A percentile compares a stretch with the other conserved stretches of the same genome.
Evolutionary conservation across 306 rosid genomes (phyloP).

Genomic region (Alnus glutinosa): DNA sequence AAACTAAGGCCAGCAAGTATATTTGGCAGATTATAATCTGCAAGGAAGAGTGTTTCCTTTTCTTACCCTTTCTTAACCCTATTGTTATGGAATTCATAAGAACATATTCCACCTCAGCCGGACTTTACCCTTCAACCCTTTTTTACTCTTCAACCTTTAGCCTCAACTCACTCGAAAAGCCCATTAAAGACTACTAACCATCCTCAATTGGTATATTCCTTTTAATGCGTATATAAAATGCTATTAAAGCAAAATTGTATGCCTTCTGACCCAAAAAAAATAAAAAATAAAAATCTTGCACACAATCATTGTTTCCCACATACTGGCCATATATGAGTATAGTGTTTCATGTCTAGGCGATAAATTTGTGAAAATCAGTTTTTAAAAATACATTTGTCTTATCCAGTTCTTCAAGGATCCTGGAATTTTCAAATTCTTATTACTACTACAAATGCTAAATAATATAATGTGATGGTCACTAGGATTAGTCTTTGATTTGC

Average conservation of each 20-base stretch:
- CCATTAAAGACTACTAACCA: background rate
- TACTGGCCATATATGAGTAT: no score
- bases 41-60: background rate
- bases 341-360: background rate
- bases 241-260: no score
- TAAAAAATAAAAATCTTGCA: background rate
- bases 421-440: slow-evolving; percentile 7
- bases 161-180: background rate
- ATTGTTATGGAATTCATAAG: background rate
- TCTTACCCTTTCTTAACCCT: background rate
- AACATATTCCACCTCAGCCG: background rate
- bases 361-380: background rate
- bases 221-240: no score
- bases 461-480: background rate
- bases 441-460: background rate
- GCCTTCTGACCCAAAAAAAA: no score
- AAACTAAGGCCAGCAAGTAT: background rate
- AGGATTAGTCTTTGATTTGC: background rate
- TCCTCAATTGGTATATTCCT: background rate
- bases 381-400: background rate
- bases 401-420: background rate
- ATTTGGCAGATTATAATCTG: background rate
- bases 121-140: background rate
- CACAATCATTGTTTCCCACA: background rate
- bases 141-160: background rate